A percentile compares a stretch with the other conserved stretches of the same genome.
Evolutionary conservation across 495 filamentous ascomycete genomes (phyloP).

Genomic region (Thozetella sp.): DNA sequence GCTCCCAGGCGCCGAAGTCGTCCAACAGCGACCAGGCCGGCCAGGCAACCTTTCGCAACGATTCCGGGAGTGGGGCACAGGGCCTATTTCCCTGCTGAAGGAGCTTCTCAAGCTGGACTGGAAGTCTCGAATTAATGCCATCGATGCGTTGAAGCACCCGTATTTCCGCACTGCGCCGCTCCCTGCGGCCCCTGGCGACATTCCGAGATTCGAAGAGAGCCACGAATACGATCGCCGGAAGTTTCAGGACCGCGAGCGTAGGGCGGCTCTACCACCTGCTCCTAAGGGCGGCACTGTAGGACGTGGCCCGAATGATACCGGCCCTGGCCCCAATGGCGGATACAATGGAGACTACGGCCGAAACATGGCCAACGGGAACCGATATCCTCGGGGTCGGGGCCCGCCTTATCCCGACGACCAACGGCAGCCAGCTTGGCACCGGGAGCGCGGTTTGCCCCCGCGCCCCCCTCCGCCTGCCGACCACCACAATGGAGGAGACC

Average conservation of each 20-base stretch:
- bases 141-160: slow-evolving; percentile 89
- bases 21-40: slow-evolving; percentile 62
- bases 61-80: slow-evolving; percentile 66
- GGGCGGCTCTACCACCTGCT: slow-evolving; percentile 79
- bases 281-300: slow-evolving; percentile 89
- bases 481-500: slow-evolving; percentile 34
- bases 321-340: slow-evolving; percentile 44
- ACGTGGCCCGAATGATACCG: slow-evolving; percentile 66
- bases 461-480: slow-evolving; percentile 42
- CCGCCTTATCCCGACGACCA: slow-evolving; percentile 40
- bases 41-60: slow-evolving; percentile 66
- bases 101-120: slow-evolving; percentile 90
- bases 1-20: slow-evolving; percentile 78
- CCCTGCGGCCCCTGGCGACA: slow-evolving; percentile 78
- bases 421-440: slow-evolving; percentile 48
- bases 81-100: slow-evolving; percentile 76
- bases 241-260: slow-evolving; percentile 68
- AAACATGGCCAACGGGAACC: slow-evolving; percentile 38
- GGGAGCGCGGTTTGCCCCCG: slow-evolving; percentile 45
- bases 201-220: slow-evolving; percentile 89
- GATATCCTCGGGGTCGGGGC: slow-evolving; percentile 31
- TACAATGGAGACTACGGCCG: slow-evolving; percentile 48
- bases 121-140: slow-evolving; percentile 84
- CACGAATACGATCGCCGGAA: slow-evolving; percentile 94
- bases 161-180: slow-evolving; percentile 82